Conservation (phyloP, 2,329 filamentous ascomycete genomes). For the Monosporascus sp. region DNA sequence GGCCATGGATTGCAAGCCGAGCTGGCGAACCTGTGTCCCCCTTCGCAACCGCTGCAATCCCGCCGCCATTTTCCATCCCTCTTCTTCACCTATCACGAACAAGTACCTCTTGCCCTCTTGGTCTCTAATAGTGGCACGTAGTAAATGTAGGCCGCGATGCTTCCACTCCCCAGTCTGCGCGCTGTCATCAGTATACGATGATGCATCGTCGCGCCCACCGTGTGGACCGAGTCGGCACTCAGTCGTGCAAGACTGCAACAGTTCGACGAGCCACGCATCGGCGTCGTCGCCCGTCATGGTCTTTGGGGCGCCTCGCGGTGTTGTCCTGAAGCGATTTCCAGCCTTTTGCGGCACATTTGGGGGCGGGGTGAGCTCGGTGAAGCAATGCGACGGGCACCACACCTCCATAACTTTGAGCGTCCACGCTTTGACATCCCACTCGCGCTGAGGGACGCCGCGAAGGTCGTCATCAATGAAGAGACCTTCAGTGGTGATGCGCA, state of each 20-base stretch:
- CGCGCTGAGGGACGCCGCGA: conserved; percentile 82
- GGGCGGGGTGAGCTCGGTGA: conserved; percentile 37
- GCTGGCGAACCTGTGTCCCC: conserved; percentile 54
- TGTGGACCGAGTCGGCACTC: conserved; percentile 53
- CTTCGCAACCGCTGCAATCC: conserved; percentile 56
- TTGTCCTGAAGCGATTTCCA: conserved; percentile 40
- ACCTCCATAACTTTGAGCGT: conserved; percentile 90
- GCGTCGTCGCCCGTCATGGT: conserved; percentile 59
- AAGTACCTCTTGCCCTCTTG: conserved; percentile 62
- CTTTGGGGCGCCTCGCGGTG: conserved; percentile 44
- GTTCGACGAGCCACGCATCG: conserved; percentile 56
- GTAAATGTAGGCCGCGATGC: conserved; percentile 52
- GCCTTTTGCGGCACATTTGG: conserved; percentile 44
- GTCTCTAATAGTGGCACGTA: conserved; percentile 60
- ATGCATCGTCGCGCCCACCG: conserved; percentile 36
- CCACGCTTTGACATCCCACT: conserved; percentile 99
- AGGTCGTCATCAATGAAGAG: conserved; percentile 97
- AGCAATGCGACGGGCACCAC: conserved; percentile 66
- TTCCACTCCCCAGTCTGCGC: conserved; percentile 51
- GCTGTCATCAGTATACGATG: conserved; percentile 35
- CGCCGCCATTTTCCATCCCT: conserved; percentile 62
- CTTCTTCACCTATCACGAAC: conserved; percentile 59
- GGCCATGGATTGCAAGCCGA: conserved; percentile 54
- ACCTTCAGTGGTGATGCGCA: conserved; percentile 89
- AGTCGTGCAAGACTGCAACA: conserved; percentile 60